phyloP scores from a whole-genome alignment of 768 basidiomycete genomes.

The Stropharia rugosoannulata region DNA sequence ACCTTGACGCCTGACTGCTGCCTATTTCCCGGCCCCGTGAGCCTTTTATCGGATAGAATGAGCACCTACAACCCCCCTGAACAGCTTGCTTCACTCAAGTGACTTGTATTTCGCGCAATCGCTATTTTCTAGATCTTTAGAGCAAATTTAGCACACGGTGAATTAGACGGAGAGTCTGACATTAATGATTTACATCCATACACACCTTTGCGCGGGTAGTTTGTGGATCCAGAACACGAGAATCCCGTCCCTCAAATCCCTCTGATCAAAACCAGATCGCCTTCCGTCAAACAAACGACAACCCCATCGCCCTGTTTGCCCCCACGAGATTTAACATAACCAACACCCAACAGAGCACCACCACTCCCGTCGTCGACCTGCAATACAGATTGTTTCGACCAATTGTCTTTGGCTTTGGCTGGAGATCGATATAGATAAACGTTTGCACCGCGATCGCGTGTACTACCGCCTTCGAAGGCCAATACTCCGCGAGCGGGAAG shows the following conservation, averaged over 20 bases:
- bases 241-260: conserved; percentile 14
- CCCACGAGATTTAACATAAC: conserved; percentile 36
- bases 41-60: too few relatives aligned
- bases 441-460: conserved; percentile 69
- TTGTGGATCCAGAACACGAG: background rate
- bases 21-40: too few relatives aligned
- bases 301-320: conserved; percentile 34
- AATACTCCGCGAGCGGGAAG: conserved; percentile 53
- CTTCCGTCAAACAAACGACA: conserved; percentile 76
- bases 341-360: conserved; percentile 80
- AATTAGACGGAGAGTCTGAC: too few relatives aligned
- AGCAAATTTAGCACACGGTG: too few relatives aligned
- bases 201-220: background rate
- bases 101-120: too few relatives aligned
- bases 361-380: conserved; percentile 65
- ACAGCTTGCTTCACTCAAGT: too few relatives aligned
- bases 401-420: conserved; percentile 41
- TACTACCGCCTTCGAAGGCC: conserved; percentile 79
- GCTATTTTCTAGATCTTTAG: too few relatives aligned
- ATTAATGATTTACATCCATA: too few relatives aligned
- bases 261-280: conserved; percentile 63
- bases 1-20: too few relatives aligned
- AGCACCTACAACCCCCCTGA: too few relatives aligned
- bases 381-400: conserved; percentile 83
- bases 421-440: conserved; percentile 80